These are phyloP conservation scores for Ustilago tritici DNA, from an alignment of 1,284 basidiomycete genomes.

Conservation along the genomic window DNA sequence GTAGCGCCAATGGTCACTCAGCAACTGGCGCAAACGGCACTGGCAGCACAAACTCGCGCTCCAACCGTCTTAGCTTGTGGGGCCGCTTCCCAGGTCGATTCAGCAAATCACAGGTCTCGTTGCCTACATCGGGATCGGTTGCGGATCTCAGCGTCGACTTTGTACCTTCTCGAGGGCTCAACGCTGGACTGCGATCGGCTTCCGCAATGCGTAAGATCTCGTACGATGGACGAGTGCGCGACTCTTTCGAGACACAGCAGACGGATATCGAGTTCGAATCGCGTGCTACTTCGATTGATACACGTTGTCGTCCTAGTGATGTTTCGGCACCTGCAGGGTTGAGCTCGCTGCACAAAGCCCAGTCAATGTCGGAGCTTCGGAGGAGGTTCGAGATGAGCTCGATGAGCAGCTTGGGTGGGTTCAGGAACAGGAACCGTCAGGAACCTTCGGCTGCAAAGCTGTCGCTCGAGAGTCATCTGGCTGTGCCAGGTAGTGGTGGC, in stretches of 20 bases:
- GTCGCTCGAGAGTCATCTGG: slow-evolving; percentile 30
- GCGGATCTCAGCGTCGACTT: slow-evolving; percentile 32
- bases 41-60: slow-evolving; percentile 22
- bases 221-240: slow-evolving; percentile 38
- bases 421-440: slow-evolving; percentile 23
- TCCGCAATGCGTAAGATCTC: slow-evolving; percentile 47
- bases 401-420: slow-evolving; percentile 6
- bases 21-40: slow-evolving; percentile 6
- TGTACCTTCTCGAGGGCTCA: slow-evolving; percentile 18
- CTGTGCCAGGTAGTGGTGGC: slow-evolving; percentile 11
- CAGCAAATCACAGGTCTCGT: slow-evolving; percentile 47
- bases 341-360: slow-evolving; percentile 29
- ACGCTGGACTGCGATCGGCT: slow-evolving; percentile 34
- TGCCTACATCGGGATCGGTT: slow-evolving; percentile 29
- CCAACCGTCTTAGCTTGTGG: slow-evolving; percentile 32
- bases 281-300: slow-evolving; percentile 45
- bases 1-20: slow-evolving; percentile 14
- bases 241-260: slow-evolving; percentile 51
- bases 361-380: slow-evolving; percentile 43
- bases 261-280: slow-evolving; percentile 47
- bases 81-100: slow-evolving; percentile 43
- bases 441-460: slow-evolving; percentile 20
- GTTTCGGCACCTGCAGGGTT: slow-evolving; percentile 14
- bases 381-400: slow-evolving; percentile 30
- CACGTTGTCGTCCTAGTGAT: slow-evolving; percentile 28